Conservation (phyloP, 75 land plant genomes). For the Chamaecyparis obtusa region DNA sequence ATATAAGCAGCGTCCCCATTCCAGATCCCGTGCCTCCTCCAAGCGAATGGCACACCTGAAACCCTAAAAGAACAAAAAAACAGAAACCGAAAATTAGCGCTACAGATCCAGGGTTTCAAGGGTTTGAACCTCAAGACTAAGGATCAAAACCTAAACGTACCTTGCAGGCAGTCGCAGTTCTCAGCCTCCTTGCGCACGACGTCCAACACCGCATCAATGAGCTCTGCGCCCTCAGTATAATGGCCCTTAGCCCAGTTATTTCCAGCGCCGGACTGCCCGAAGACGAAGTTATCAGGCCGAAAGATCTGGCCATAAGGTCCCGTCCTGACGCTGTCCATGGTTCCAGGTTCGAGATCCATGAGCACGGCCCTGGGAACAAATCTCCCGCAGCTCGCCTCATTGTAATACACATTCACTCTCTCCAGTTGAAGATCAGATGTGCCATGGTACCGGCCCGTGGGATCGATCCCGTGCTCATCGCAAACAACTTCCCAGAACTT, state of each 20-base stretch:
- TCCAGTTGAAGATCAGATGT: constrained; percentile 20
- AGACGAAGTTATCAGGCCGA: too few species aligned
- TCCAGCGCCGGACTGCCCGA: too few species aligned
- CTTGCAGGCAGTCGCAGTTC: constrained; percentile 40
- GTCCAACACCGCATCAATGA: constrained; percentile 32
- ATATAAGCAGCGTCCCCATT: too few species aligned
- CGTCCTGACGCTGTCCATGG: constrained; percentile 1
- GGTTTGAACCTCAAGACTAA: neutral
- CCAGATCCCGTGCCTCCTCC: too few species aligned
- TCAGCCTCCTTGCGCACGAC: constrained; percentile 20
- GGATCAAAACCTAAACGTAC: neutral
- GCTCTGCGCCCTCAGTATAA: constrained; percentile 31
- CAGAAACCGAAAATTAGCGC: constrained; percentile 25
- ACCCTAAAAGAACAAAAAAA: constrained; percentile 49
- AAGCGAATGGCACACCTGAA: constrained; percentile 37
- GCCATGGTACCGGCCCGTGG: constrained; percentile 34
- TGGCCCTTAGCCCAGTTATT: constrained; percentile 1
- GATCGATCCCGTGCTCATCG: constrained; percentile 40
- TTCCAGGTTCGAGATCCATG: constrained; percentile 32
- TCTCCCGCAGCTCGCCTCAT: constrained; percentile 30
- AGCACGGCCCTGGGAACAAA: constrained; percentile 27
- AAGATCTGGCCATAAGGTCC: too few species aligned
- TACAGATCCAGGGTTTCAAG: constrained; percentile 21
- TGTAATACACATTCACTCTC: constrained; percentile 29
- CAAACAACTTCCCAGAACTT: neutral